Percentiles rank a stretch among this genome's conserved stretches.
Evolutionary conservation across 106 monocot species (phyloP).

Genomic region (Dioscorea dumetorum): DNA sequence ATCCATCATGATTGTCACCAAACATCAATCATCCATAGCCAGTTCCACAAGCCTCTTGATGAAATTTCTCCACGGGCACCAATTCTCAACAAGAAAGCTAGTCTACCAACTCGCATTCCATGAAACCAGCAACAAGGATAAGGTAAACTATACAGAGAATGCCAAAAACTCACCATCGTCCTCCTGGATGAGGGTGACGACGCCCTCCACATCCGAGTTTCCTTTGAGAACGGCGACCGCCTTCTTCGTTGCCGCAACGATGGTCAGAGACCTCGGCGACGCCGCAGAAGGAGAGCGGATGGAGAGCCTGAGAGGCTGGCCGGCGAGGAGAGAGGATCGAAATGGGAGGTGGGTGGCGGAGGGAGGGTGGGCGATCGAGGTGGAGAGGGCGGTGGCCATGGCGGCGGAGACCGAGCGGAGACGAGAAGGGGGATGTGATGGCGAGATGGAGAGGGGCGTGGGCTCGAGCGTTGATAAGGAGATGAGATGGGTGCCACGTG

Average conservation of each 20-base stretch:
- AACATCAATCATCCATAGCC: too few species aligned
- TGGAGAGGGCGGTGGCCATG: too few species aligned
- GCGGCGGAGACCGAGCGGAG: too few species aligned
- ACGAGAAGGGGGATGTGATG: too few species aligned
- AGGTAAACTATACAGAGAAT: not conserved
- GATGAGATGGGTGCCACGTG: too few species aligned
- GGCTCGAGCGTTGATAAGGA: too few species aligned
- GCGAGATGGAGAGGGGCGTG: too few species aligned
- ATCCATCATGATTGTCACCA: too few species aligned
- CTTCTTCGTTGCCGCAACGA: constrained; percentile 57
- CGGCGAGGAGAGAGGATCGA: constrained; percentile 14
- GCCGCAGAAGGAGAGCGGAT: not conserved
- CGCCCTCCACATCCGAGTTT: constrained; percentile 57
- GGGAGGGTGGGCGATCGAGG: too few species aligned
- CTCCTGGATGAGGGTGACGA: constrained; percentile 69
- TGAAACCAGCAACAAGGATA: not conserved
- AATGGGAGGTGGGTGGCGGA: constrained; percentile 26
- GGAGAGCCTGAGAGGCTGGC: constrained; percentile 7
- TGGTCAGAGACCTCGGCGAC: constrained; percentile 10
- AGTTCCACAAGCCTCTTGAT: not conserved
- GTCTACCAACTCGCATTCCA: too few species aligned
- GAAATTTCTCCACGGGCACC: not conserved
- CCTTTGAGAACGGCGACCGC: constrained; percentile 87
- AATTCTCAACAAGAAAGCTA: not conserved
- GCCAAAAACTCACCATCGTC: constrained; percentile 40